These are phyloP conservation scores for Salix exigua DNA, from an alignment of 345 rosid genomes.

Conservation along the genomic window DNA sequence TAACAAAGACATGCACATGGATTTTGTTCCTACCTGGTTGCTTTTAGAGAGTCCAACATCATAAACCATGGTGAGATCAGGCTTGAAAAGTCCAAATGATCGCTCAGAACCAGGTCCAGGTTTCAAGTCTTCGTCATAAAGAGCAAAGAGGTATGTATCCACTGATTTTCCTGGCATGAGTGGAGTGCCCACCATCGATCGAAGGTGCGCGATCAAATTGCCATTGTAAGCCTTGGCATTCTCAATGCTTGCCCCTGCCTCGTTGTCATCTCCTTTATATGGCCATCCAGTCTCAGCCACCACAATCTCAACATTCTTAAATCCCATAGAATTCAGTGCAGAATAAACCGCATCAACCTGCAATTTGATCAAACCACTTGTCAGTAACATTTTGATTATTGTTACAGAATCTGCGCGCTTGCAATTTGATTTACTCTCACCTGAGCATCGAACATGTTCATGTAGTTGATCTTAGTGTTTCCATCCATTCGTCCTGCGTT, in stretches of 20 bases:
- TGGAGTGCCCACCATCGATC: constrained; percentile 78
- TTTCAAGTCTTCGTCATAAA: constrained; percentile 85
- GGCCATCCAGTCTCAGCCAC: constrained; percentile 99
- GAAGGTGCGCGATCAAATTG: constrained; percentile 72
- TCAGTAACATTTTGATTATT: background rate
- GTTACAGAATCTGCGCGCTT: background rate
- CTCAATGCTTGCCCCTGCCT: constrained; percentile 70
- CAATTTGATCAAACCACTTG: background rate
- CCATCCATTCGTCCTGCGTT: constrained; percentile 69
- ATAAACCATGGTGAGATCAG: constrained; percentile 69
- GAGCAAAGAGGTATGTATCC: constrained; percentile 79
- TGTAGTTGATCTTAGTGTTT: constrained; percentile 68
- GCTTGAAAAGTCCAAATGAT: constrained; percentile 68
- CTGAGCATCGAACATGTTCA: constrained; percentile 98
- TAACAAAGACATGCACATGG: background rate
- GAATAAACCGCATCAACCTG: constrained; percentile 84
- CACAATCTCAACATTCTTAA: constrained; percentile 69
- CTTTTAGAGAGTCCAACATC: constrained; percentile 66
- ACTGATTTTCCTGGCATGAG: constrained; percentile 84
- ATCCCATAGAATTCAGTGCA: constrained; percentile 62
- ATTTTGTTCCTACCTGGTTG: constrained; percentile 28
- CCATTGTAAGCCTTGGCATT: constrained; percentile 83
- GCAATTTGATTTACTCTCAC: constrained; percentile 25
- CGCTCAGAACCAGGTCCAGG: constrained; percentile 72
- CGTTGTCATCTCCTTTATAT: constrained; percentile 70